Base-by-base conservation (phyloP, 768 basidiomycete genomes). In the Cubamyces lactineus region DNA sequence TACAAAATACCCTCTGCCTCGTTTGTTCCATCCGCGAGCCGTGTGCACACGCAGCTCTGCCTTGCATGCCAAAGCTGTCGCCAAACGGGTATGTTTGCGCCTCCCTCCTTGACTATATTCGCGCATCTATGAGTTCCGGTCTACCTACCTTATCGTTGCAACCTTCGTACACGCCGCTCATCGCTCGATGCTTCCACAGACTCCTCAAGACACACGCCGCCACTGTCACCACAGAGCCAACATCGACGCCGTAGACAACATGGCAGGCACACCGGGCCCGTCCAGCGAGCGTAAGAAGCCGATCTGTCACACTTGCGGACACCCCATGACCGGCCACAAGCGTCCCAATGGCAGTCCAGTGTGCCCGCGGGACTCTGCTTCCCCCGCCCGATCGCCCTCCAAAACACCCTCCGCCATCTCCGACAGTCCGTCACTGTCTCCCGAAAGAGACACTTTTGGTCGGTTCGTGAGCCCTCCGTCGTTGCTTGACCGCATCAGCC, bases 301-400 rank as follows among this genome's bases (percentile, higher is more conserved):
- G 19, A 58, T 66, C 30, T 78, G 77, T 55, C 74, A 66, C 30
- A 70, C 66, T 8, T 79, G 78, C 54, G 71, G 71, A 16, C 53
- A 65, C 3, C 76, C 72, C 45, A 79, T 79, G 78, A 73, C 70
- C 3, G 78, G 78, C 12, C 78, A 79, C 71, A 76, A 73, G 62
- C 75, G 77, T 17, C 73, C 64, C 4, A 34, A 68, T 48, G 75
- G 76, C 38, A 46, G 56, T 26, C 72, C 67, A 30, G 58, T 76
- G 43, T 78, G 77, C 53, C 76, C 76, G 23, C 62, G 61, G 34
- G 46, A 48, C 46, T 43, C 45, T 9, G 24, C 48, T 19, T 50
- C 65, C 47, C 51, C 53, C 16, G 43, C 65, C 40, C 56, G 52
- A 19, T 52, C 28, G 21, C 51, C 46, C 30, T 26, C 42, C 40